phyloP scores from a whole-genome alignment of 768 basidiomycete species.

The Hirschioporus abietinus region DNA sequence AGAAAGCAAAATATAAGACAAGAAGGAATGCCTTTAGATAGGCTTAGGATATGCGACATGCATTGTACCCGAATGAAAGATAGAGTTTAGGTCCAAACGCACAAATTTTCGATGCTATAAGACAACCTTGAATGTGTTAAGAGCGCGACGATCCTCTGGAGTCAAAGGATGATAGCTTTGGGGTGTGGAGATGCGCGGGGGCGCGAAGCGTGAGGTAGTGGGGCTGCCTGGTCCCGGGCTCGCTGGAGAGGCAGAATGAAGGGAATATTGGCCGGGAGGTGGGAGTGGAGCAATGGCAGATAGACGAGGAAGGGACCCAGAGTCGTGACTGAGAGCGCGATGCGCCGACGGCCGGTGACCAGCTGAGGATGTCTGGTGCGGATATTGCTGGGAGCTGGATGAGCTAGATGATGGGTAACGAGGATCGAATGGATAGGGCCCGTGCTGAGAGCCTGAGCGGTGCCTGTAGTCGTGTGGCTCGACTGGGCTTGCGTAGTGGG shows the following conservation, averaged over 20 bases:
- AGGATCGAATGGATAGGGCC: neutral
- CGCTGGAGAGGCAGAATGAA: conserved; percentile 19
- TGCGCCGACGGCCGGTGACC: conserved; percentile 9
- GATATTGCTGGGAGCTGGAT: neutral
- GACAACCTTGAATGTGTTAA: conserved; percentile 50
- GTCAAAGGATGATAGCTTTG: conserved; percentile 36
- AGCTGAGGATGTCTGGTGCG: neutral
- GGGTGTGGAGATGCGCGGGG: conserved; percentile 14
- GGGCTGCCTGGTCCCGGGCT: conserved; percentile 17
- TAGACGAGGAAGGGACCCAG: conserved; percentile 1
- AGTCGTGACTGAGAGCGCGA: conserved; percentile 12
- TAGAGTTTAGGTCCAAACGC: neutral
- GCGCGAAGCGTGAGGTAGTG: conserved; percentile 12
- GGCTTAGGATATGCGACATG: too few relatives aligned
- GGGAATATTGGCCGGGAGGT: conserved; percentile 17
- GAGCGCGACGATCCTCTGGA: conserved; percentile 53
- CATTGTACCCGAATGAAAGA: too few relatives aligned
- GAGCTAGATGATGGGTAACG: neutral
- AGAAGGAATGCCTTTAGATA: neutral
- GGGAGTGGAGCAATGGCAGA: conserved; percentile 15
- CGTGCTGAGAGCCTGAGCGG: conserved; percentile 9
- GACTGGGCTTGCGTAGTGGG: conserved; percentile 8
- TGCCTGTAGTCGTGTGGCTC: conserved; percentile 14
- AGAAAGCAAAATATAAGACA: neutral
- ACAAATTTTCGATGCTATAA: conserved; percentile 27